Percentiles rank a stretch among this genome's conserved stretches.
These are phyloP conservation scores for Betula pendula DNA, from an alignment of 306 rosid species.

Conservation along the genomic window DNA sequence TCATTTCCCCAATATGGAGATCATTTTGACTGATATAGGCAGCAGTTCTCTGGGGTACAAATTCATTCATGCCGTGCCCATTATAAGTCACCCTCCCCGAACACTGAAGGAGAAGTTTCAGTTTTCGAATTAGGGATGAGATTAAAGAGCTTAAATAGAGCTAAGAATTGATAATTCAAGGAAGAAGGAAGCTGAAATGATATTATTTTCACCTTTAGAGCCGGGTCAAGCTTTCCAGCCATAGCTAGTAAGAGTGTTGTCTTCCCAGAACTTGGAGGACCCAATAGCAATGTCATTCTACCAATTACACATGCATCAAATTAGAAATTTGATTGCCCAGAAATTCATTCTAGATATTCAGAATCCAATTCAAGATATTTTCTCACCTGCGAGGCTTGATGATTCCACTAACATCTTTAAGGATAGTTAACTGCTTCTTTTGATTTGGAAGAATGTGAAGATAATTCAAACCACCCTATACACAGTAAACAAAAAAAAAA, in stretches of 20 bases:
- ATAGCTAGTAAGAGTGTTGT: constrained; percentile 69
- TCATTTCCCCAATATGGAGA: constrained; percentile 71
- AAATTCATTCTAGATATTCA: background rate
- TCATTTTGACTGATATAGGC: constrained; percentile 79
- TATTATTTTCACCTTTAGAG: constrained; percentile 46
- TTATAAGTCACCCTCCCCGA: constrained; percentile 64
- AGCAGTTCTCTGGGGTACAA: constrained; percentile 74
- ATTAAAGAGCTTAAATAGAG: background rate
- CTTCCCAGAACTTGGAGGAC: constrained; percentile 87
- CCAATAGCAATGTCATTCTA: constrained; percentile 77
- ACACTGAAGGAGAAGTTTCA: constrained; percentile 34
- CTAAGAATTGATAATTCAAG: background rate
- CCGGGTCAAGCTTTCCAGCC: constrained; percentile 66
- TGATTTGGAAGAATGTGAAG: constrained; percentile 37
- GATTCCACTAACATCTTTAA: constrained; percentile 71
- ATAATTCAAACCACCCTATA: constrained; percentile 38
- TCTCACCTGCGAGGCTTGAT: constrained; percentile 73
- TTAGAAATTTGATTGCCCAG: background rate
- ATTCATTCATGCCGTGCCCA: constrained; percentile 67
- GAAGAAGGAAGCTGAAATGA: background rate
- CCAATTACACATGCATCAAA: background rate
- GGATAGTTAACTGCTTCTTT: constrained; percentile 49
- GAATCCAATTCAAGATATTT: background rate
- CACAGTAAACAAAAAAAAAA: background rate
- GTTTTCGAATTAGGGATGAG: background rate